phyloP scores from a whole-genome alignment of 164 flowering plant genomes.

The Paratinospora sagittata region DNA sequence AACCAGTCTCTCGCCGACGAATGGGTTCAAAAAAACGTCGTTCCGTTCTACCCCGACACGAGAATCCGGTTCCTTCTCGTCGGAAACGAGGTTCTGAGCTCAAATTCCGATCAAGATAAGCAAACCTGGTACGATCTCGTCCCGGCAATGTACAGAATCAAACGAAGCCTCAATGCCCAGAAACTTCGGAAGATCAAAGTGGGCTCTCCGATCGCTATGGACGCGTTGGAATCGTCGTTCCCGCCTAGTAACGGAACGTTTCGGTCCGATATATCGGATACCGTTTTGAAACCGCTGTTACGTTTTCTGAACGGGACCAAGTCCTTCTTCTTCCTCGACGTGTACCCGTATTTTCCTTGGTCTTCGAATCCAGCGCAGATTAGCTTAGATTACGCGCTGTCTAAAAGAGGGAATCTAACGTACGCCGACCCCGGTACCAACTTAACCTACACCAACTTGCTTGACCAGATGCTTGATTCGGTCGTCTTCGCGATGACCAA shows the following conservation, averaged over 20 bases:
- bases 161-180: conserved; percentile 32
- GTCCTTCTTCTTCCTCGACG: conserved; percentile 77
- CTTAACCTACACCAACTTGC: conserved; percentile 54
- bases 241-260: conserved; percentile 88
- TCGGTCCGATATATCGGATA: conserved; percentile 47
- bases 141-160: conserved; percentile 61
- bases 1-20: conserved; percentile 48
- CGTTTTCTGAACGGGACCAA: conserved; percentile 68
- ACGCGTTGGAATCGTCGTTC: conserved; percentile 51
- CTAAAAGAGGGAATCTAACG: conserved; percentile 27
- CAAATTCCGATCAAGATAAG: conserved; percentile 13
- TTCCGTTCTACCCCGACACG: conserved; percentile 58
- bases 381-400: conserved; percentile 63
- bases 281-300: conserved; percentile 62
- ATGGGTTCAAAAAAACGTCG: conserved; percentile 59
- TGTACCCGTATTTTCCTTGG: conserved; percentile 83
- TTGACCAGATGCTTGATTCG: conserved; percentile 86
- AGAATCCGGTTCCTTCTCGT: conserved; percentile 65
- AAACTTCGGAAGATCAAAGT: conserved; percentile 55
- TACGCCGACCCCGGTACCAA: conserved; percentile 53
- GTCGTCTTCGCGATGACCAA: conserved; percentile 56
- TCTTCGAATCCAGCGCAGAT: conserved; percentile 34
- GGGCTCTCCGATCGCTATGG: conserved; percentile 79
- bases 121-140: conserved; percentile 53
- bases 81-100: conserved; percentile 77